phyloP scores from a whole-genome alignment of 1,284 basidiomycete genomes.

The Pterulicium gracile region DNA sequence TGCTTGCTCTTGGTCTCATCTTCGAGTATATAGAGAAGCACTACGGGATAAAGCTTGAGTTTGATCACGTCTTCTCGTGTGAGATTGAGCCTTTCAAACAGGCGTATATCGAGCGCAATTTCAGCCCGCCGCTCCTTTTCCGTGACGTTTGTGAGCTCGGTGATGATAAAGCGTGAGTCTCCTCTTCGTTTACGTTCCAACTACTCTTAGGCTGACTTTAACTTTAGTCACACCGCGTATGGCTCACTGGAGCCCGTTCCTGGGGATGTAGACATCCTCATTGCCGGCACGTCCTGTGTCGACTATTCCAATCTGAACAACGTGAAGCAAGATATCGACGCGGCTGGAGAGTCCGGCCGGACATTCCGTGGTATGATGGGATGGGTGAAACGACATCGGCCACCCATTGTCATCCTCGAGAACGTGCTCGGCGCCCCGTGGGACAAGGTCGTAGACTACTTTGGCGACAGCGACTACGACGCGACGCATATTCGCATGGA shows the following conservation, averaged over 20 bases:
- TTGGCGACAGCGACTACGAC: constrained; percentile 70
- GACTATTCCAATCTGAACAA: constrained; percentile 96
- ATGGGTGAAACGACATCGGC: constrained; percentile 83
- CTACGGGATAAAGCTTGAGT: constrained; percentile 52
- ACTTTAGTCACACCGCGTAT: constrained; percentile 76
- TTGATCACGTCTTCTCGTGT: constrained; percentile 94
- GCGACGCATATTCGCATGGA: constrained; percentile 71
- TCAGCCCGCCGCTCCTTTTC: constrained; percentile 84
- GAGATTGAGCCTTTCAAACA: constrained; percentile 99
- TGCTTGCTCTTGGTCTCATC: constrained; percentile 84
- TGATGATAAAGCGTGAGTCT: constrained; percentile 57
- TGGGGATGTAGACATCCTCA: constrained; percentile 81
- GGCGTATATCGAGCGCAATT: constrained; percentile 95
- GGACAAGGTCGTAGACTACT: constrained; percentile 67
- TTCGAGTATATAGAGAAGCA: constrained; percentile 65
- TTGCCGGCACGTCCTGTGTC: constrained; percentile 93
- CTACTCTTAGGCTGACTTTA: constrained; percentile 10
- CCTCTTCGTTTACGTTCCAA: neutral
- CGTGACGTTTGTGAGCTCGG: constrained; percentile 92
- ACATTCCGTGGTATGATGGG: constrained; percentile 89
- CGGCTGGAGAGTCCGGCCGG: constrained; percentile 81
- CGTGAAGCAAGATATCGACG: constrained; percentile 83
- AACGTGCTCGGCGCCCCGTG: constrained; percentile 93
- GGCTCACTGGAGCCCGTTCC: constrained; percentile 81
- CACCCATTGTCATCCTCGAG: constrained; percentile 86